Conservation (phyloP, 768 basidiomycete genomes). For the Tylopilus subfusipes region DNA sequence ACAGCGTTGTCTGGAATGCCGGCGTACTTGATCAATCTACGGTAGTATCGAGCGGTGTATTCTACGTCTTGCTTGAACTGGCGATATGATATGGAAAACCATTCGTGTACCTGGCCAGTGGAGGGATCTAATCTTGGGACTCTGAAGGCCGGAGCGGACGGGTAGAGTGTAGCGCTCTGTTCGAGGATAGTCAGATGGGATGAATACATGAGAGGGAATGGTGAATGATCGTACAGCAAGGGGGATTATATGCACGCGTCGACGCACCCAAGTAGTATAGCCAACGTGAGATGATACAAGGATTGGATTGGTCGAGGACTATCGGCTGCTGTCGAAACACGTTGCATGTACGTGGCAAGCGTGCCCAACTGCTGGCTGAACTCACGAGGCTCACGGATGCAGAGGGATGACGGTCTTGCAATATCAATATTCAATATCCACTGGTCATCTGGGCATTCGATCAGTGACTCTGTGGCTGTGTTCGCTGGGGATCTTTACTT, state of each 20-base stretch:
- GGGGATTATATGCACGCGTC: slow-evolving; percentile 30
- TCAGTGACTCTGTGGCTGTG: no score
- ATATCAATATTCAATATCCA: no score
- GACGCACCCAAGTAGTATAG: background rate
- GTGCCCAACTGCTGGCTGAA: background rate
- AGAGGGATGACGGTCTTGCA: no score
- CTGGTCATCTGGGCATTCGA: no score
- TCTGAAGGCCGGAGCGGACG: slow-evolving; percentile 56
- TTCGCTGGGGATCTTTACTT: no score
- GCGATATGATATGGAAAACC: slow-evolving; percentile 60
- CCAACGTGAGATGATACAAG: background rate
- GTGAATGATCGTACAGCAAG: slow-evolving; percentile 2
- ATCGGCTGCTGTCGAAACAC: background rate
- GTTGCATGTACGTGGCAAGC: background rate
- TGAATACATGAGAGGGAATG: slow-evolving; percentile 22
- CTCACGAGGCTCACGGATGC: background rate
- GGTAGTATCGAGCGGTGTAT: slow-evolving; percentile 62
- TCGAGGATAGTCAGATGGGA: slow-evolving; percentile 67
- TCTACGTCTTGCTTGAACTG: slow-evolving; percentile 68
- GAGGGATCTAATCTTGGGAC: slow-evolving; percentile 47
- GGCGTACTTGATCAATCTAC: slow-evolving; percentile 41
- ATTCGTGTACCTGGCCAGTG: slow-evolving; percentile 43
- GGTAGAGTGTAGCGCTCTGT: slow-evolving; percentile 45
- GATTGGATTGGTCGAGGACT: background rate
- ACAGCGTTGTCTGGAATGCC: slow-evolving; percentile 55